Evolutionary conservation across 2,329 filamentous ascomycete genomes (phyloP).

Genomic region (Aspergillus thermomutatus): DNA sequence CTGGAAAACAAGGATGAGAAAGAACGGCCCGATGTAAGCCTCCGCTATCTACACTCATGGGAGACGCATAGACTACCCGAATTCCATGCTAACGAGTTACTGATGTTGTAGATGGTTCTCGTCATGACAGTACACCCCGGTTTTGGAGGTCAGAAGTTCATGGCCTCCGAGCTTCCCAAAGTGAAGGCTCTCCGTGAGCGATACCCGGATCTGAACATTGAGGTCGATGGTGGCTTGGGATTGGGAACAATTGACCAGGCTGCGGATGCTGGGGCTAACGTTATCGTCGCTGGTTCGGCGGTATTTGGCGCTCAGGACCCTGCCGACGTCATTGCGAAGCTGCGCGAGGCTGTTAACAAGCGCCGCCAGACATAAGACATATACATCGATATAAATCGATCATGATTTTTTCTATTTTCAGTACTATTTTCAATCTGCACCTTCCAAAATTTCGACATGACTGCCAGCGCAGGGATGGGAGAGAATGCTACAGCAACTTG

Average conservation of each 20-base stretch:
- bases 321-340: constrained; percentile 74
- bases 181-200: constrained; percentile 75
- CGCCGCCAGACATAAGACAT: constrained; percentile 30
- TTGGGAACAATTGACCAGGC: constrained; percentile 88
- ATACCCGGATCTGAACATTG: constrained; percentile 93
- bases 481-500: too few species aligned
- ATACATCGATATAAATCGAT: neutral
- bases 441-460: neutral
- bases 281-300: constrained; percentile 94
- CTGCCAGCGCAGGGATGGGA: too few species aligned
- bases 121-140: constrained; percentile 98
- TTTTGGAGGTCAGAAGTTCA: constrained; percentile 98
- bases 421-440: neutral
- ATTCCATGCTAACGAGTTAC: constrained; percentile 3
- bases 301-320: constrained; percentile 93
- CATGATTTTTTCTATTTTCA: neutral
- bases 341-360: constrained; percentile 75
- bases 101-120: constrained; percentile 75
- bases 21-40: constrained; percentile 82
- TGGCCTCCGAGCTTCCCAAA: constrained; percentile 93
- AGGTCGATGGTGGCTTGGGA: constrained; percentile 91
- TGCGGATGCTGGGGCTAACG: constrained; percentile 92
- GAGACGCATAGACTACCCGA: neutral
- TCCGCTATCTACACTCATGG: neutral
- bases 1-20: constrained; percentile 68